Evolutionary conservation across 805 yeast genomes (phyloP), one percentile per base, ranked within the genome.

Genomic region (Candida ponderosae): DNA sequence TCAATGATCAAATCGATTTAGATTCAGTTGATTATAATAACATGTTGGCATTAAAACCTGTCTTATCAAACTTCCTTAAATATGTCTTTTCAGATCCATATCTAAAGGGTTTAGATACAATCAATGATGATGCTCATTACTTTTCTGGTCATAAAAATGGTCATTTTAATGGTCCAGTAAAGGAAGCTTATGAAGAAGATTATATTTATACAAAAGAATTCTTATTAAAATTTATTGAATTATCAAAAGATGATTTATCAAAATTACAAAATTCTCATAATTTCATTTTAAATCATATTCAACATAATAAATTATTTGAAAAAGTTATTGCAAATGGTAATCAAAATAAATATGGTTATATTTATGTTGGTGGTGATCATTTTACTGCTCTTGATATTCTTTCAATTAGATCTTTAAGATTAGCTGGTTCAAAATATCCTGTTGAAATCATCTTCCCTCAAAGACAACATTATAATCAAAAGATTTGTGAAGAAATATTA

Each of bases 381-480:
- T 81, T 70, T 51, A 75, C 81, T 35, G 71, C 81, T 69, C 54
- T 80, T 17, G 60, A 80, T 3, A 57, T 76, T 23, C 53, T 77
- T 18, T 66, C 79, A 15, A 63, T 81, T 9, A 58, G 62, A 40
- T 54, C 65, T 4, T 46, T 85, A 33, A 63, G 94, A 47, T 71
- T 74, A 30, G 60, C 70, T 13, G 86, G 88, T 5, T 72, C 81
- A 4, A 65, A 65, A 6, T 59, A 79, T 27, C 95, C 96, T 0
- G 75, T 86, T 14, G 96, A 86, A 65, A 78, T 86, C 7, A 66
- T 84, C 37, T 70, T 86, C 44, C 90, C 94, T 10, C 66, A 70
- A 28, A 57, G 64, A 17, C 71, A 69, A 29, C 88, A 81, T 51
- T 81, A 74, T 48, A 90, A 82, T 51, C 65, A 72, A 24, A 79